Conservation (phyloP, 257 asterid species). For the Capsicum chinense region DNA sequence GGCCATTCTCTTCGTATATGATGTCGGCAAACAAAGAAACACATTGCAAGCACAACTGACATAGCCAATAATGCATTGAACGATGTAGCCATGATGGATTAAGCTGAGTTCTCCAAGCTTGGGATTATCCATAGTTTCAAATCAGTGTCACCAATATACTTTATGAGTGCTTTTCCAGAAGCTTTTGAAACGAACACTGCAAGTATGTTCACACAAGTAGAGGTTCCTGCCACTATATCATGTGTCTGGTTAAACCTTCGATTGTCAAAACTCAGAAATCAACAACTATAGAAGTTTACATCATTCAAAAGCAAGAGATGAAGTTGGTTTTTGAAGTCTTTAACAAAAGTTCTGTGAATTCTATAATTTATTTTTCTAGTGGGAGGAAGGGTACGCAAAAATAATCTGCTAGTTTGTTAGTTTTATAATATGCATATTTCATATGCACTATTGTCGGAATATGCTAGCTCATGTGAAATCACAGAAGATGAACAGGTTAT, state of each 20-base stretch:
- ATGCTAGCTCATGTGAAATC: slow-evolving; percentile 11
- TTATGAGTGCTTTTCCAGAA: slow-evolving; percentile 57
- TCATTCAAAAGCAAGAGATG: slow-evolving; percentile 10
- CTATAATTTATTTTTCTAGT: not conserved
- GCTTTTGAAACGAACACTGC: slow-evolving; percentile 73
- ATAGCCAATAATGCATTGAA: slow-evolving; percentile 72
- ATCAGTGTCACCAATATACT: slow-evolving; percentile 52
- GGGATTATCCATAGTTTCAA: slow-evolving; percentile 65
- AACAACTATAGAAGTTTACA: not conserved
- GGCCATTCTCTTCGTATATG: slow-evolving; percentile 60
- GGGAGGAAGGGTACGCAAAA: not conserved
- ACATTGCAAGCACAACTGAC: slow-evolving; percentile 74
- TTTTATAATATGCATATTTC: not conserved
- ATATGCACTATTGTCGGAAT: not conserved
- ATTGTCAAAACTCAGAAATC: no score
- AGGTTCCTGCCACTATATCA: slow-evolving; percentile 72
- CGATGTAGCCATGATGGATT: slow-evolving; percentile 77
- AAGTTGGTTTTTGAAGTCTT: not conserved
- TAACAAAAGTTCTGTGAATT: not conserved
- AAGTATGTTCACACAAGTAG: slow-evolving; percentile 62
- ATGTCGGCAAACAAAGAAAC: slow-evolving; percentile 82
- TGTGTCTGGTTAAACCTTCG: no score
- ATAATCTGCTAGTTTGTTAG: not conserved
- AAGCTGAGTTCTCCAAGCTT: slow-evolving; percentile 65
- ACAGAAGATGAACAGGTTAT: not conserved